A percentile compares a stretch with the other conserved stretches of the same genome.
phyloP scores from a whole-genome alignment of 805 yeast species.

The Candida namnaoensis region DNA sequence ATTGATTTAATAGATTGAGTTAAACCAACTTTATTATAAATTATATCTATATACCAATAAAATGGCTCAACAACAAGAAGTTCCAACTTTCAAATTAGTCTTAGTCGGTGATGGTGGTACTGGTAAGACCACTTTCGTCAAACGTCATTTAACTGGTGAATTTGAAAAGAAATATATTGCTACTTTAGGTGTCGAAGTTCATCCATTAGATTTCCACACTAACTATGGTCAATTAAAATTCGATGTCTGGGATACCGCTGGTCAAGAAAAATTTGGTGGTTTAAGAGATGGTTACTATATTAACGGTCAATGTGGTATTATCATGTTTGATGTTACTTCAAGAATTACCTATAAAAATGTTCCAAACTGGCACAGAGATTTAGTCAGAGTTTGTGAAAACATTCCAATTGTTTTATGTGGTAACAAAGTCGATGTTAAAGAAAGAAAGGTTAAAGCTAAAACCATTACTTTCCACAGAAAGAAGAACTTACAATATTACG shows the following conservation, averaged over 20 bases:
- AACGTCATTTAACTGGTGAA: conserved; percentile 99
- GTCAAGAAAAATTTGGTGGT: conserved; percentile 99
- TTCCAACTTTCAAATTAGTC: conserved; percentile 96
- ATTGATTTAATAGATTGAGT: background rate
- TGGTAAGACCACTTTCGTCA: conserved; percentile 99
- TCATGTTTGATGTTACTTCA: conserved; percentile 99
- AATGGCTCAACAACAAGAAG: conserved; percentile 57
- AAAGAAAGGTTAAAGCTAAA: conserved; percentile 99
- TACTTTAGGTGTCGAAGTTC: conserved; percentile 99
- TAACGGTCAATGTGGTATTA: conserved; percentile 99
- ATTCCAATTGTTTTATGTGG: conserved; percentile 98
- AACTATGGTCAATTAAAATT: conserved; percentile 98
- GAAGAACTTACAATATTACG: conserved; percentile 99
- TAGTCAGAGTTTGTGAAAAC: conserved; percentile 99
- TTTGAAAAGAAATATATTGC: conserved; percentile 98
- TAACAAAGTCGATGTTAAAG: conserved; percentile 99
- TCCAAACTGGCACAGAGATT: conserved; percentile 99
- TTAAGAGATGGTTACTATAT: conserved; percentile 99
- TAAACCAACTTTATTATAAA: background rate
- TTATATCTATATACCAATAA: conserved; percentile 5
- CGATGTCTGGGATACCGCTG: conserved; percentile 99
- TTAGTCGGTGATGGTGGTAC: conserved; percentile 99
- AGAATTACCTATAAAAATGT: conserved; percentile 99
- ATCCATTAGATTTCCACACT: conserved; percentile 96
- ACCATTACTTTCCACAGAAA: conserved; percentile 99